Conservation (phyloP, 768 basidiomycete species). For the Nevesoporus exiguus region DNA sequence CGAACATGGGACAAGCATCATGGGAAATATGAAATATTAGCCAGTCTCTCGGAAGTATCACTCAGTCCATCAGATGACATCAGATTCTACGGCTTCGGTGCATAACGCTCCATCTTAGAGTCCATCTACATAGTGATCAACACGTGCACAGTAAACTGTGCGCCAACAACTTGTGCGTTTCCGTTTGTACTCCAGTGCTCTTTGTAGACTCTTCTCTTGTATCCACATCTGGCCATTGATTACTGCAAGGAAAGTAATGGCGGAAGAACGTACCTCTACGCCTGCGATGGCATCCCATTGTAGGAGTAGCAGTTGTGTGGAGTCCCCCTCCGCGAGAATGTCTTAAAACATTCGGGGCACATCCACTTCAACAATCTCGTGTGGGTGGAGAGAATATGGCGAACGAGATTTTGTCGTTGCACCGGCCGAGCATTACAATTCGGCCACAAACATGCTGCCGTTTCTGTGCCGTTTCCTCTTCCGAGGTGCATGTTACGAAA, state of each 20-base stretch:
- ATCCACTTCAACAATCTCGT: slow-evolving; percentile 2
- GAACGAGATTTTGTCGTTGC: not conserved
- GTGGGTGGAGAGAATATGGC: slow-evolving; percentile 1
- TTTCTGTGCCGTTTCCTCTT: not conserved
- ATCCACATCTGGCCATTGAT: not conserved
- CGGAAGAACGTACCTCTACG: not conserved
- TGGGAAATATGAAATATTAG: no score
- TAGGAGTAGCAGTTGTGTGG: not conserved
- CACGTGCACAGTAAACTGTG: no score
- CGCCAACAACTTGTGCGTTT: no score
- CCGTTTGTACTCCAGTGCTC: no score
- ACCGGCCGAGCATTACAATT: not conserved
- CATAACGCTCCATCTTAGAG: no score
- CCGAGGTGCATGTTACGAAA: not conserved
- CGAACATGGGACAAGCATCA: no score
- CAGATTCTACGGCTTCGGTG: no score
- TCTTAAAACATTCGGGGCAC: slow-evolving; percentile 1
- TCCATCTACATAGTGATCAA: no score
- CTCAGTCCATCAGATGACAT: no score
- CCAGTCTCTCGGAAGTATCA: no score
- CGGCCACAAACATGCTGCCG: not conserved
- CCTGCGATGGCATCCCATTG: not conserved
- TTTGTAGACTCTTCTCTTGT: not conserved
- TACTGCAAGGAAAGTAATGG: not conserved
- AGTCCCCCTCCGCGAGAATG: slow-evolving; percentile 1